Percentiles rank a stretch among this genome's conserved stretches.
Evolutionary conservation across 805 yeast species (phyloP).

Genomic region (Metschnikowia vanudenii): DNA sequence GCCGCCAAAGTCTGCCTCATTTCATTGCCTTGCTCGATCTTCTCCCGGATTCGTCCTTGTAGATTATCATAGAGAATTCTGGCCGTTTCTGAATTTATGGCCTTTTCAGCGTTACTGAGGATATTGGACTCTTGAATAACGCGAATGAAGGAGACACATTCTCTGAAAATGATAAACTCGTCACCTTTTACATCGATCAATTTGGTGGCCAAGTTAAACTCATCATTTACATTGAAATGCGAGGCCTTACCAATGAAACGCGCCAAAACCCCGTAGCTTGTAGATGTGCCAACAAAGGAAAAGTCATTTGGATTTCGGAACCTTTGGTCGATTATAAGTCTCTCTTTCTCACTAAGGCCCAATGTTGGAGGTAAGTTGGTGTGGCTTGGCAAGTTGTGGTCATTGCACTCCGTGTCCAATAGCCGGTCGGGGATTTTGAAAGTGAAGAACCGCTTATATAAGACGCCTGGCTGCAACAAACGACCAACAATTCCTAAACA

Average conservation of each 20-base stretch:
- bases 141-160: conserved; percentile 25
- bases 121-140: conserved; percentile 25
- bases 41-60: conserved; percentile 29
- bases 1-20: conserved; percentile 12
- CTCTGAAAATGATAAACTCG: conserved; percentile 40
- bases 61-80: conserved; percentile 21
- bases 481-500: conserved; percentile 20
- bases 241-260: conserved; percentile 42
- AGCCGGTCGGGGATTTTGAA: conserved; percentile 38
- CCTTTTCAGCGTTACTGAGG: conserved; percentile 18
- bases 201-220: conserved; percentile 34
- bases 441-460: conserved; percentile 41
- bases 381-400: conserved; percentile 31
- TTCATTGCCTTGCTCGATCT: conserved; percentile 27
- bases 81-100: conserved; percentile 11
- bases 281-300: conserved; percentile 31
- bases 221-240: conserved; percentile 29
- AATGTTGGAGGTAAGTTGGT: conserved; percentile 37
- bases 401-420: conserved; percentile 38
- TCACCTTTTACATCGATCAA: conserved; percentile 35
- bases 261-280: conserved; percentile 38
- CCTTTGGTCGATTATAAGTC: not conserved
- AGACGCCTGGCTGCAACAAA: conserved; percentile 21
- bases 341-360: conserved; percentile 27
- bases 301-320: conserved; percentile 27